Base-by-base conservation (phyloP, 108 stramenopile genomes). In the Skeletonema marinoi region DNA sequence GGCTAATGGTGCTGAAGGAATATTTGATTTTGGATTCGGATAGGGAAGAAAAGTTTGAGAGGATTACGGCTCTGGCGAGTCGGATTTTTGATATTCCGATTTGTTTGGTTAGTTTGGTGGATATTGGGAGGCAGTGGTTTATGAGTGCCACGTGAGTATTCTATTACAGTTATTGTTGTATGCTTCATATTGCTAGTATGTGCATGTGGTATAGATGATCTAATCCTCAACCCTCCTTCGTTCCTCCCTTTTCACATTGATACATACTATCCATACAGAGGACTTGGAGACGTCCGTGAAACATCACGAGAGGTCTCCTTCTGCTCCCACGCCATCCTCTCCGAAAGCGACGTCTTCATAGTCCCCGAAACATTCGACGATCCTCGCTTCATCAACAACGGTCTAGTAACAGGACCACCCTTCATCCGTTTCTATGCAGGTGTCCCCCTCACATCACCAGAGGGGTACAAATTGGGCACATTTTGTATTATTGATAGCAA, bases 371-470 rank as follows among this genome's bases (percentile, higher is more conserved):
- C 93, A 14, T 69, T 79, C 13, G 67, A 87, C 25, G 93, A 96
- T 74, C 65, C 65, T 39, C 80, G 93, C 14, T 96, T 96, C 68
- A 51, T 50, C 36, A 61, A 86, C 38, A 90, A 85, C 77, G 74
- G 85, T 29, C 73, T 90, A 39, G 95, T 96, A 5, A 86, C 85
- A 1, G 92, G 89, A 3, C 73, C 75, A 13, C 93, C 93, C 60
- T 68, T 85, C 75, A 89, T 96, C 51, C 91, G 95, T 14, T 93
- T 93, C 73, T 93, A 96, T 51, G 95, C 93, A 0, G 96, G 96
- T 39, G 90, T 87, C 11, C 89, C 93, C 12, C 86, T 96, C 39
- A 70, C 77, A 42, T 74, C 90, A 29, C 90, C 91, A 0, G 92
- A 93, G 69, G 92, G 91, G 12, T 82, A 86, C 58, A 90, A 87